These are phyloP conservation scores for Drechslerella dactyloides DNA, from an alignment of 2,329 filamentous ascomycete species.

Conservation along the genomic window DNA sequence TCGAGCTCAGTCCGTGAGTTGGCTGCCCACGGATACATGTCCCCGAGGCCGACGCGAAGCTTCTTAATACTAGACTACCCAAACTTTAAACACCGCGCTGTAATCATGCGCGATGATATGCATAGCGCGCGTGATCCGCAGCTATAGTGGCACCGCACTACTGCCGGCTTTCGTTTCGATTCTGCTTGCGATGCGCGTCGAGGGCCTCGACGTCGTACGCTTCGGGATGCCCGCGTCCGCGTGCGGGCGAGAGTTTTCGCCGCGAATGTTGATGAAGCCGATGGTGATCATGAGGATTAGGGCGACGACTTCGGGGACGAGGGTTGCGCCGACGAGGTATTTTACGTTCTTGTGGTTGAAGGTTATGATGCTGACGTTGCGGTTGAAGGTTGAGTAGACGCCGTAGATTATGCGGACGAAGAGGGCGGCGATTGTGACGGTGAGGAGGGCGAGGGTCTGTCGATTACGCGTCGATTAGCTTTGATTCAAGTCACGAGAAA, in stretches of 20 bases:
- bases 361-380: constrained; percentile 18
- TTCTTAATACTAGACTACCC: too few species aligned
- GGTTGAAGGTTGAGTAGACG: constrained; percentile 45
- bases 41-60: too few species aligned
- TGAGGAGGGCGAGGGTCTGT: constrained; percentile 26
- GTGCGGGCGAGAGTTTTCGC: neutral
- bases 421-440: constrained; percentile 9
- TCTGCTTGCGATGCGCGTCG: neutral
- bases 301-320: constrained; percentile 37
- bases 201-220: constrained; percentile 20
- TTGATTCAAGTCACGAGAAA: neutral
- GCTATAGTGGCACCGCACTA: too few species aligned
- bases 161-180: neutral
- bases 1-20: too few species aligned
- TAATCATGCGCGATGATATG: too few species aligned
- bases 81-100: too few species aligned
- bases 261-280: constrained; percentile 21
- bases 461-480: neutral
- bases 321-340: constrained; percentile 40
- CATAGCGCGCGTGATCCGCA: too few species aligned
- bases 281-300: constrained; percentile 22
- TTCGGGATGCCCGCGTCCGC: neutral
- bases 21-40: too few species aligned
- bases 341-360: constrained; percentile 15
- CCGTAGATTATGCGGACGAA: constrained; percentile 48